Evolutionary conservation across 257 asterid genomes (phyloP).

Genomic region (Penstemon newberryi): DNA sequence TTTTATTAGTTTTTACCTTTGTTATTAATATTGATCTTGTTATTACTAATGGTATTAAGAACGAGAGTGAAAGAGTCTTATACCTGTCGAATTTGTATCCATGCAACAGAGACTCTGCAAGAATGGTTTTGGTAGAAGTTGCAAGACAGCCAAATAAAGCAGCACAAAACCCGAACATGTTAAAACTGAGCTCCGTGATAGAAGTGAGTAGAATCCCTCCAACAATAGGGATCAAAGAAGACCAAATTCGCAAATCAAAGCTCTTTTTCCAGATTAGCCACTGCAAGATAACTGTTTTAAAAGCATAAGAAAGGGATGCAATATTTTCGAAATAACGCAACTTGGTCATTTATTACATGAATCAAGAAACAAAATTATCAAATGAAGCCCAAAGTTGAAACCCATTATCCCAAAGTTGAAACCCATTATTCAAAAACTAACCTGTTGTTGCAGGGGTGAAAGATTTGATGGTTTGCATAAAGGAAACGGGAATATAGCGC

Average conservation of each 20-base stretch:
- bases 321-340: neutral
- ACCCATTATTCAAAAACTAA: slow-evolving; percentile 25
- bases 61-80: neutral
- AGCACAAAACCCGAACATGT: slow-evolving; percentile 70
- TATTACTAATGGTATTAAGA: neutral
- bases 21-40: neutral
- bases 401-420: neutral
- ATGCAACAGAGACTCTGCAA: slow-evolving; percentile 75
- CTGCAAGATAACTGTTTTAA: slow-evolving; percentile 64
- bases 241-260: slow-evolving; percentile 82
- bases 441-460: slow-evolving; percentile 89
- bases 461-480: slow-evolving; percentile 87
- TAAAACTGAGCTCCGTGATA: slow-evolving; percentile 77
- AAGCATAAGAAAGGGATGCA: slow-evolving; percentile 19
- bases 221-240: slow-evolving; percentile 74
- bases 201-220: slow-evolving; percentile 85
- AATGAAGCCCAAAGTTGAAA: neutral
- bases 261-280: slow-evolving; percentile 78
- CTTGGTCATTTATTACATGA: neutral
- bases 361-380: neutral
- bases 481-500: slow-evolving; percentile 78
- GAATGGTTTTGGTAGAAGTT: slow-evolving; percentile 80
- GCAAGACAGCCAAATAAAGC: slow-evolving; percentile 84
- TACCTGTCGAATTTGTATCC: slow-evolving; percentile 86
- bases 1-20: neutral